Conservation (phyloP, 225 moss, liverwort and hornwort genomes). For the Sphagnum contortum region DNA sequence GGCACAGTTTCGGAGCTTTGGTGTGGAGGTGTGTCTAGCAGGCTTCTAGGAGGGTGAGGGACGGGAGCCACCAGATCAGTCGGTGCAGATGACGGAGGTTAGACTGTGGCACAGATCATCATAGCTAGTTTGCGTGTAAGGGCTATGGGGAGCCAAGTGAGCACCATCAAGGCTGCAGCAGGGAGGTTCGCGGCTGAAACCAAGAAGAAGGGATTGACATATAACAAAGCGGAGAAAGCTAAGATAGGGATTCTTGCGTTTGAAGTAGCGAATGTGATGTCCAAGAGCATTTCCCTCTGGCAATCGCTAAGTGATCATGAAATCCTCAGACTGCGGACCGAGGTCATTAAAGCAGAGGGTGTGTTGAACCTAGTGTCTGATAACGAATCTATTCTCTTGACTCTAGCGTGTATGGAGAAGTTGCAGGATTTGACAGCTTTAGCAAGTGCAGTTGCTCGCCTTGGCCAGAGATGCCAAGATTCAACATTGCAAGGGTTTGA, state of each 20-base stretch:
- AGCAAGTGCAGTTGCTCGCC: slow-evolving; percentile 82
- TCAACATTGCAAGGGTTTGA: slow-evolving; percentile 73
- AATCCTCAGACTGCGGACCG: slow-evolving; percentile 84
- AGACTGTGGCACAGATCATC: not conserved
- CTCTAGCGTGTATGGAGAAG: slow-evolving; percentile 96
- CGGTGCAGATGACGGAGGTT: not conserved
- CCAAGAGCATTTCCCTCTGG: slow-evolving; percentile 93
- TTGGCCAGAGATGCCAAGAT: slow-evolving; percentile 86
- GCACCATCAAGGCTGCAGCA: slow-evolving; percentile 72
- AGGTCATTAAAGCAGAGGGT: slow-evolving; percentile 95
- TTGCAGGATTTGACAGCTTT: slow-evolving; percentile 94
- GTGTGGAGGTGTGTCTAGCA: too few relatives aligned
- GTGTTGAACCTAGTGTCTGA: slow-evolving; percentile 89
- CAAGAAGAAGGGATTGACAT: slow-evolving; percentile 30
- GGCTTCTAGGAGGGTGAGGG: too few relatives aligned
- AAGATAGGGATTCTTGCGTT: slow-evolving; percentile 93
- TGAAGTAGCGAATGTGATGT: slow-evolving; percentile 98
- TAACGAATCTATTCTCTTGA: slow-evolving; percentile 81
- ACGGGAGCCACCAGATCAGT: too few relatives aligned
- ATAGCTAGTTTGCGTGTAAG: not conserved
- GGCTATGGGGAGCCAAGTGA: slow-evolving; percentile 91
- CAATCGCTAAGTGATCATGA: slow-evolving; percentile 93
- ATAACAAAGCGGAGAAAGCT: slow-evolving; percentile 50
- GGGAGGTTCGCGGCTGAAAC: slow-evolving; percentile 54
- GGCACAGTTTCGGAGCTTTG: too few relatives aligned